Evolutionary conservation across 2,329 filamentous ascomycete genomes (phyloP), one percentile per base, ranked within the genome.

Genomic region (Cordyceps cateniannulata): DNA sequence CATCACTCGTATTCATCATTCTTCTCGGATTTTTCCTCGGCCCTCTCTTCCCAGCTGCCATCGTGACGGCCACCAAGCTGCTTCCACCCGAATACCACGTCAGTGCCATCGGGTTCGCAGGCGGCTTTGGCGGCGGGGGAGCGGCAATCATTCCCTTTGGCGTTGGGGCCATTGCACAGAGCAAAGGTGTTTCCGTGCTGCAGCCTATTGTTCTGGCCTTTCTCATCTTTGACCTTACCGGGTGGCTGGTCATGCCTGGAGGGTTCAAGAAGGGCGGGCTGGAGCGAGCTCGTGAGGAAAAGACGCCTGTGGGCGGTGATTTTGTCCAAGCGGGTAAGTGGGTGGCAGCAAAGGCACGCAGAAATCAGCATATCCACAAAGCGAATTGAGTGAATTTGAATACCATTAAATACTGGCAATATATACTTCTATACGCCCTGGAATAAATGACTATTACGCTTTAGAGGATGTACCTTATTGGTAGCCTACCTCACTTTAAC

Each of bases 11-110:
- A 16, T 86, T 88, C 27, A 87, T 92, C 24, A 79, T 84, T 0
- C 73, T 93, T 0, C 80, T 91, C 62, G 91, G 91, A 0, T 90
- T 93, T 77, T 91, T 93, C 68, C 79, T 93, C 0, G 91, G 90
- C 0, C 90, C 91, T 0, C 73, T 95, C 22, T 95, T 93, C 69
- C 90, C 90, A 0, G 88, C 86, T 1, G 88, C 84, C 0, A 81
- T 95, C 10, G 85, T 93, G 0, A 85, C 85, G 1, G 84, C 86
- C 5, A 91, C 89, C 0, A 92, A 90, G 66, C 77, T 95, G 4
- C 77, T 96, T 1, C 90, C 90, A 0, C 79, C 78, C 44, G 81
- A 90, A 62, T 76, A 91, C 27, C 91, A 96, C 67, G 88, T 95
- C 47, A 85, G 83, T n/a, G 85, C 87, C 0, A 90, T 96, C 63